Evolutionary conservation across 345 rosid species (phyloP), one percentile per base, ranked within the genome.

Genomic region (Lumnitzera littorea): DNA sequence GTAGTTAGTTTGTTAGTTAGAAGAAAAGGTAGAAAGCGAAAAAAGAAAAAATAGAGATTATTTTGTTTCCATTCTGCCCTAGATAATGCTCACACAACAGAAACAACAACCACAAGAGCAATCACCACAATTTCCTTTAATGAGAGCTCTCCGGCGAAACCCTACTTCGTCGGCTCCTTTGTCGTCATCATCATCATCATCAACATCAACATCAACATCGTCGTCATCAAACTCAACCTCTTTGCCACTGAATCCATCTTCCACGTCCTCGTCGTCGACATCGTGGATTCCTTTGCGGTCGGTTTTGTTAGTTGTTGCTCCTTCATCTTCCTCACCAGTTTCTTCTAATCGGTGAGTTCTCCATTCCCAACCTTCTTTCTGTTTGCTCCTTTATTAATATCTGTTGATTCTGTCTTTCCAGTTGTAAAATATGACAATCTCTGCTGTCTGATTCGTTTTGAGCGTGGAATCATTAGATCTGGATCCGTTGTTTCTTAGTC

Each of bases 261-360:
- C 81, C 12, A 61, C 78, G 23, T 67, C 79, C 5, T 70, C 80
- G 41, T 72, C 84, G 10, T 73, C 84, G 46, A 77, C 79, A 2
- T 81, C 89, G 60, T 83, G 89, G 89, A 70, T 81, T 70, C 87
- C 78, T 72, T 67, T 83, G 78, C 80, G 87, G 72, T 85, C 80
- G 70, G 78, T 79, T 70, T 70, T 80, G 48, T 78, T 78, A 67
- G 77, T 84, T 47, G 85, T 81, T 61, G 77, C 82, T 64, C 72
- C 84, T 56, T 74, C 81, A 10, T 82, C 84, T 1, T 75, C 80
- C 73, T 81, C 89, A 72, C 79, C 83, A 67, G 65, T 66, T 70
- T 56, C 72, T 57, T 52, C 77, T 56, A 68, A 74, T 76, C 75
- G 82, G 83, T 82, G 80, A 74, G 84, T 74, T 76, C 61, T 54